Conservation (phyloP, 2,329 filamentous ascomycete genomes). For the Claviceps digitariae region DNA sequence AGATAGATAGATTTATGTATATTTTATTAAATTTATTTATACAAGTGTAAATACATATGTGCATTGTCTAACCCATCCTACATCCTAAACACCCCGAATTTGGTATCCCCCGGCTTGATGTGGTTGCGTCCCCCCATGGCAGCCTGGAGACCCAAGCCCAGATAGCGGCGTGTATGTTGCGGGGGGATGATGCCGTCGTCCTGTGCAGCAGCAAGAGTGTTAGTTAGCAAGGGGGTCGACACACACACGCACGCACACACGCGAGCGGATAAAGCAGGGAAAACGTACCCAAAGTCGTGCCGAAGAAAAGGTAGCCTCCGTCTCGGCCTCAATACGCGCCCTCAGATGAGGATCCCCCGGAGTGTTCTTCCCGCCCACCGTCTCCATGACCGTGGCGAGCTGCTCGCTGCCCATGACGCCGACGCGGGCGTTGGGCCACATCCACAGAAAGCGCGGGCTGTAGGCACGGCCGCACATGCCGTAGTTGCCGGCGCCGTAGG, state of each 20-base stretch:
- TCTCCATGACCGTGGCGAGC: constrained; percentile 83
- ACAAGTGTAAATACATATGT: constrained; percentile 1
- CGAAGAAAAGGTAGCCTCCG: constrained; percentile 75
- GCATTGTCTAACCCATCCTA: constrained; percentile 22
- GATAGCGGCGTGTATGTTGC: constrained; percentile 57
- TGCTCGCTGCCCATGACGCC: constrained; percentile 95
- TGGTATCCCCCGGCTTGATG: constrained; percentile 46
- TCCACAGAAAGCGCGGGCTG: constrained; percentile 80
- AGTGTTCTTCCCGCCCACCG: constrained; percentile 39
- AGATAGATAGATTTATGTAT: no score
- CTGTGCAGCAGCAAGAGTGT: constrained; percentile 20
- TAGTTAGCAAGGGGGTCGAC: background rate
- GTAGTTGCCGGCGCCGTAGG: constrained; percentile 91
- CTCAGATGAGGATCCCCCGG: constrained; percentile 58
- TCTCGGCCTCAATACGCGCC: constrained; percentile 77
- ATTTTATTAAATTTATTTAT: no score
- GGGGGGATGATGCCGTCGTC: constrained; percentile 72
- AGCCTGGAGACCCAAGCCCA: constrained; percentile 59
- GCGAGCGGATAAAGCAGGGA: background rate
- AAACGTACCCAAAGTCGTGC: constrained; percentile 69
- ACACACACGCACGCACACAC: background rate
- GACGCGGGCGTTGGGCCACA: constrained; percentile 95
- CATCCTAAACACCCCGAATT: constrained; percentile 76
- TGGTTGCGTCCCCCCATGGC: constrained; percentile 56
- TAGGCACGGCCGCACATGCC: constrained; percentile 97